A percentile compares a stretch with the other conserved stretches of the same genome.
These are phyloP conservation scores for Arthrobotrys sinensis DNA, from an alignment of 2,329 filamentous ascomycete species.

Conservation along the genomic window DNA sequence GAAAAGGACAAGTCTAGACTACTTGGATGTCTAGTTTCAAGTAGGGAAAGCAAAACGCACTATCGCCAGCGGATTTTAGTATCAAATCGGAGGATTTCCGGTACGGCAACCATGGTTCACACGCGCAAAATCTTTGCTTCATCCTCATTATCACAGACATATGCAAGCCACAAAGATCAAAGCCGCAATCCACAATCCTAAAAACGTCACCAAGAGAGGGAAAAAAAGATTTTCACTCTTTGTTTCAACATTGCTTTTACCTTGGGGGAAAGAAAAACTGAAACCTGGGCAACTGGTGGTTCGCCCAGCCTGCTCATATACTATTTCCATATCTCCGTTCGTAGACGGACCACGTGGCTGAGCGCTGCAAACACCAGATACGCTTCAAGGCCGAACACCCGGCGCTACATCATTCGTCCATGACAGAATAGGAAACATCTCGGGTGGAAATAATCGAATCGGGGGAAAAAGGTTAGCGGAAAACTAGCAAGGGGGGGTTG, in stretches of 20 bases:
- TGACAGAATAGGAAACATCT: constrained; percentile 43
- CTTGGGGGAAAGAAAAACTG: neutral
- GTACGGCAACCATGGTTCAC: constrained; percentile 7
- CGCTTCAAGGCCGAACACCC: constrained; percentile 49
- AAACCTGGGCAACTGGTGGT: constrained; percentile 13
- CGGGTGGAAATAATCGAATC: constrained; percentile 33
- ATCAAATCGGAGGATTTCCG: constrained; percentile 34
- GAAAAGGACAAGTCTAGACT: constrained; percentile 1
- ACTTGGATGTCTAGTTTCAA: constrained; percentile 8
- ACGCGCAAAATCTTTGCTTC: neutral
- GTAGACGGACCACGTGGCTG: constrained; percentile 42
- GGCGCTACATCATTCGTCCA: constrained; percentile 35
- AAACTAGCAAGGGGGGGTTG: neutral
- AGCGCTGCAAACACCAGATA: constrained; percentile 15
- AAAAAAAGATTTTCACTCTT: constrained; percentile 9
- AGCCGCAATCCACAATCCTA: constrained; percentile 26
- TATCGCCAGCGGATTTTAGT: constrained; percentile 6
- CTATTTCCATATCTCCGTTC: constrained; percentile 22
- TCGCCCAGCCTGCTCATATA: constrained; percentile 34
- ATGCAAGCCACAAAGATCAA: constrained; percentile 33
- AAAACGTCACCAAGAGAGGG: constrained; percentile 3
- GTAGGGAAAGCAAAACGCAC: constrained; percentile 16
- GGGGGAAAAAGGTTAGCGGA: constrained; percentile 16
- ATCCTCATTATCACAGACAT: constrained; percentile 19
- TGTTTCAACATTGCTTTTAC: constrained; percentile 6